phyloP scores from a whole-genome alignment of 179 eudicot genomes.

The Heliamphora pulchella region DNA sequence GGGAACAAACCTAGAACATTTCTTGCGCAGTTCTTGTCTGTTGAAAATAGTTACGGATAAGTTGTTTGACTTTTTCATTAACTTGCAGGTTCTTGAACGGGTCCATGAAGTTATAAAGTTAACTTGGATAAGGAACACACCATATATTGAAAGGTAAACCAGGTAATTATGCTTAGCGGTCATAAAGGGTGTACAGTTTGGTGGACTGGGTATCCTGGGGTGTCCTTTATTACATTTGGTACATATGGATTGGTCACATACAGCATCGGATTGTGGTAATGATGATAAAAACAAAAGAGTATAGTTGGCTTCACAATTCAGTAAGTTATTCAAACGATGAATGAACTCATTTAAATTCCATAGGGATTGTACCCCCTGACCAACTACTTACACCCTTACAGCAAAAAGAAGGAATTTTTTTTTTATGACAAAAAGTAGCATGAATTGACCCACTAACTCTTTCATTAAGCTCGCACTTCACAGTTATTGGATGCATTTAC shows the following conservation, averaged over 20 bases:
- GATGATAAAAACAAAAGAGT: neutral
- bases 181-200: neutral
- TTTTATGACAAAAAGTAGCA: neutral
- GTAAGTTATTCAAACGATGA: neutral
- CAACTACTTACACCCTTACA: neutral
- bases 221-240: neutral
- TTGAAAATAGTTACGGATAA: conserved; percentile 15
- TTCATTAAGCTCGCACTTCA: neutral
- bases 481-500: neutral
- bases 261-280: neutral
- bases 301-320: neutral
- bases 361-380: neutral
- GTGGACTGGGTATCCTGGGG: neutral
- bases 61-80: neutral
- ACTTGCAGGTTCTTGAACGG: conserved; percentile 61
- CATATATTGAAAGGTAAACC: conserved; percentile 44
- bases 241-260: neutral
- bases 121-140: conserved; percentile 89
- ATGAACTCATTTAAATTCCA: neutral
- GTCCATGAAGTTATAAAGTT: conserved; percentile 52
- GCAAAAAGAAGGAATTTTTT: neutral
- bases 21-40: neutral
- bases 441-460: neutral
- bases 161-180: neutral
- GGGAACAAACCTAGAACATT: neutral